A percentile compares a stretch with the other conserved stretches of the same genome.
Evolutionary conservation across 768 basidiomycete species (phyloP).

Genomic region (Kwoniella sp.): DNA sequence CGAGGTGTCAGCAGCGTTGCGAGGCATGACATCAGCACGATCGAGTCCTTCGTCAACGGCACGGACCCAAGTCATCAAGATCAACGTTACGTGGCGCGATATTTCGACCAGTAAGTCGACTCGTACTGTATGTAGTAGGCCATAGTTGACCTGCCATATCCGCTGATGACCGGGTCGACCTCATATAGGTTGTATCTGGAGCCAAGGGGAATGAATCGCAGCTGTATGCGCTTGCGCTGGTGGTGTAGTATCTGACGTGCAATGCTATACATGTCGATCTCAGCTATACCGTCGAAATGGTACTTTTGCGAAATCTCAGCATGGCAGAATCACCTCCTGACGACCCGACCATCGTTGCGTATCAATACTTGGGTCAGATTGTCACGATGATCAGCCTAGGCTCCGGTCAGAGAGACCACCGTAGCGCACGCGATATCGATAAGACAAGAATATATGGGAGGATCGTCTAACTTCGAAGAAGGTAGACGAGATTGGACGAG

Average conservation of each 20-base stretch:
- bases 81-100: slow-evolving; percentile 7
- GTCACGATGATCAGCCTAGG: too few species aligned
- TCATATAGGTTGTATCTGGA: slow-evolving; percentile 13
- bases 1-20: slow-evolving; percentile 30
- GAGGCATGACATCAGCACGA: slow-evolving; percentile 17
- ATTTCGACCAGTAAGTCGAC: slow-evolving; percentile 8
- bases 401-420: too few species aligned
- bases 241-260: too few species aligned
- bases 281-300: slow-evolving; percentile 18
- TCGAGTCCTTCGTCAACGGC: slow-evolving; percentile 20
- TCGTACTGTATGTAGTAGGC: too few species aligned
- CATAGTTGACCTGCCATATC: too few species aligned
- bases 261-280: neutral
- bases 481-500: too few species aligned
- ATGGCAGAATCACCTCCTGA: neutral
- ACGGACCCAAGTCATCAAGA: slow-evolving; percentile 4
- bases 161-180: neutral
- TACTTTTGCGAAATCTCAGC: slow-evolving; percentile 11
- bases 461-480: too few species aligned
- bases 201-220: slow-evolving; percentile 21
- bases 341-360: slow-evolving; percentile 26
- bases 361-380: slow-evolving; percentile 43
- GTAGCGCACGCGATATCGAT: too few species aligned
- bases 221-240: too few species aligned
- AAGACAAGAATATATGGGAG: too few species aligned